Conservation (phyloP, 2,329 filamentous ascomycete species). For the Arachnopeziza araneosa region DNA sequence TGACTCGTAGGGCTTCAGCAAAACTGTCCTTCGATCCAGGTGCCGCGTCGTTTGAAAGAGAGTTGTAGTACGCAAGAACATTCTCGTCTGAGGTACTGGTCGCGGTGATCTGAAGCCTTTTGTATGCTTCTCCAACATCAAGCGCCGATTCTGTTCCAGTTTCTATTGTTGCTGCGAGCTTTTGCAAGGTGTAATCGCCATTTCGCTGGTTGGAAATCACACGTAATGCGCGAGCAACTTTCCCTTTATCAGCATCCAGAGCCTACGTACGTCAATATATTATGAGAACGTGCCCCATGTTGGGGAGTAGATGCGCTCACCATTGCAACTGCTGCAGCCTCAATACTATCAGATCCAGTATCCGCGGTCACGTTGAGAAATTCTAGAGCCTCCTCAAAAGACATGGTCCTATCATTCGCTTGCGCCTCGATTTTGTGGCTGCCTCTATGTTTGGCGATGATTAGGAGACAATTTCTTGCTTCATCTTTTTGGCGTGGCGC, state of each 20-base stretch:
- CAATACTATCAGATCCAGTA: constrained; percentile 28
- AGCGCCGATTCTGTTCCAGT: constrained; percentile 17
- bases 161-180: constrained; percentile 24
- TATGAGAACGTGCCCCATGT: not conserved
- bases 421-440: constrained; percentile 54
- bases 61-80: constrained; percentile 29
- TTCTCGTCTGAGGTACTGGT: constrained; percentile 27
- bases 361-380: constrained; percentile 45
- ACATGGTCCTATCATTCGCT: constrained; percentile 51
- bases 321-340: constrained; percentile 27
- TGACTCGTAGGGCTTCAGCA: constrained; percentile 27
- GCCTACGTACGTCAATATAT: constrained; percentile 15
- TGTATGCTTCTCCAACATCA: constrained; percentile 28
- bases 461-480: constrained; percentile 48
- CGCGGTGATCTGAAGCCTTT: constrained; percentile 27
- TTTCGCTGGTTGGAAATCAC: constrained; percentile 26
- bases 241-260: constrained; percentile 26
- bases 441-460: constrained; percentile 52
- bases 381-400: constrained; percentile 56
- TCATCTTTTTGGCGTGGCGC: constrained; percentile 49
- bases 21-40: constrained; percentile 29
- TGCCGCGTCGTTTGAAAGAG: constrained; percentile 22
- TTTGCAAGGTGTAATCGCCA: constrained; percentile 23
- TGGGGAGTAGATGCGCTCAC: constrained; percentile 17
- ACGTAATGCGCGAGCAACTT: constrained; percentile 26